Base-by-base conservation (phyloP, 371 early-diverging fungal species). In the Mucor saturninus region DNA sequence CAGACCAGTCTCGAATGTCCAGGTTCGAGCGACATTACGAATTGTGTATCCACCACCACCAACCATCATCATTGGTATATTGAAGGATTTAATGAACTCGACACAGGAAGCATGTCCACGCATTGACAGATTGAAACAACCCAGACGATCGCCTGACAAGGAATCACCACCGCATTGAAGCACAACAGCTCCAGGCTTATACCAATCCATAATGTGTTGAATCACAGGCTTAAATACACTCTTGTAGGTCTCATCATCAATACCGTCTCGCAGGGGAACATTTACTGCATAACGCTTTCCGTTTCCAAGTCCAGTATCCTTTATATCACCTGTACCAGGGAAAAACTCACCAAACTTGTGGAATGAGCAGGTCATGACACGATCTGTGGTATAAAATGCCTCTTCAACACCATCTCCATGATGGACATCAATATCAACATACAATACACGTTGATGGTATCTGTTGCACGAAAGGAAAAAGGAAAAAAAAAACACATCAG, bases 331-430 rank as follows among this genome's bases (percentile, higher is more conserved):
- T 5, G 99, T 99, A 11, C 99, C 99, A 5, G 99, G 99, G 67
- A 99, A 99, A 69, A 92, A 99, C 57, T 97, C 95, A 46, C 99
- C 99, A 79, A 93, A 98, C 77, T 98, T 98, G 78, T 99, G 99
- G 76, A 99, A 99, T 35, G 95, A 94, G 14, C 94, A 92, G 0
- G 99, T 98, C 97, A 99, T 96, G 43, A 99, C 99, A 54, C 99
- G 89, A 73, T 99, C 99, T 6, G 99, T 96, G 10, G 94, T 93
- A 74, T 98, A 99, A 79, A 99, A 99, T 2, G 99, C 99, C 77
- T 99, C 99, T 75, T 97, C 95, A 31, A 99, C 99, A 42, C 99
- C 99, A 73, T 99, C 99, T 9, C 99, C 99, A 75, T 99, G 99
- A 76, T 99, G 99, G 31, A 99, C 93, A 72, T 99, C 99, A 70